Conservation (phyloP, 768 basidiomycete species). For the Rubroboletus satanas region DNA sequence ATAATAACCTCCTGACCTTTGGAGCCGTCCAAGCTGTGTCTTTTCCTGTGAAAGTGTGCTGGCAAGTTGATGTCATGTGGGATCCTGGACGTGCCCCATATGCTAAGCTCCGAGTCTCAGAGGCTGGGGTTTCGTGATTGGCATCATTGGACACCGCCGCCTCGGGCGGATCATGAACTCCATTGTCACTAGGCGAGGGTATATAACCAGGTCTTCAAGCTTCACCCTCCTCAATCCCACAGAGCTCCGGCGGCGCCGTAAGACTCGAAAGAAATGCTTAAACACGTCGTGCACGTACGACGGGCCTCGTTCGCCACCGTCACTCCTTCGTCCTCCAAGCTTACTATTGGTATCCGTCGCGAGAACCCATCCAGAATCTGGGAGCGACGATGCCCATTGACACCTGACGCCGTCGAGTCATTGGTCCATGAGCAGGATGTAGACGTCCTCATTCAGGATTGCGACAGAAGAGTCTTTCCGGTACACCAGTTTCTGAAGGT, state of each 20-base stretch:
- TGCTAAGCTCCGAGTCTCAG: not conserved
- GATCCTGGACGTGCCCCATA: not conserved
- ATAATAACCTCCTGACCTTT: not conserved
- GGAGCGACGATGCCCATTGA: constrained; percentile 84
- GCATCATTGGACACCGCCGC: not conserved
- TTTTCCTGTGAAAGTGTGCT: not conserved
- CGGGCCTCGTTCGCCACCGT: constrained; percentile 23
- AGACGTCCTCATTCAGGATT: constrained; percentile 70
- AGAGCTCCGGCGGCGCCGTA: not conserved
- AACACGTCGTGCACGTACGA: constrained; percentile 16
- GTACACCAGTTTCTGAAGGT: constrained; percentile 65
- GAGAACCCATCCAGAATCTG: constrained; percentile 81
- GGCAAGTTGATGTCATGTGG: not conserved
- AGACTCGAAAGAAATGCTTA: constrained; percentile 13
- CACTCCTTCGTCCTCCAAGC: constrained; percentile 23
- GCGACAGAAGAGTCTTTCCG: constrained; percentile 69
- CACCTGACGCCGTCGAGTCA: constrained; percentile 64
- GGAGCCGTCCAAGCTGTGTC: not conserved
- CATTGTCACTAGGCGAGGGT: not conserved
- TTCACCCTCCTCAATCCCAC: not conserved
- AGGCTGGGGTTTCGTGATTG: not conserved
- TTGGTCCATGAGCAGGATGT: constrained; percentile 56
- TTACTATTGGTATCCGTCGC: constrained; percentile 58
- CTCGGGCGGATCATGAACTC: constrained; percentile 17
- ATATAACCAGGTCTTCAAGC: constrained; percentile 1